These are phyloP conservation scores for Acer negundo DNA, from an alignment of 345 rosid species.

Conservation along the genomic window DNA sequence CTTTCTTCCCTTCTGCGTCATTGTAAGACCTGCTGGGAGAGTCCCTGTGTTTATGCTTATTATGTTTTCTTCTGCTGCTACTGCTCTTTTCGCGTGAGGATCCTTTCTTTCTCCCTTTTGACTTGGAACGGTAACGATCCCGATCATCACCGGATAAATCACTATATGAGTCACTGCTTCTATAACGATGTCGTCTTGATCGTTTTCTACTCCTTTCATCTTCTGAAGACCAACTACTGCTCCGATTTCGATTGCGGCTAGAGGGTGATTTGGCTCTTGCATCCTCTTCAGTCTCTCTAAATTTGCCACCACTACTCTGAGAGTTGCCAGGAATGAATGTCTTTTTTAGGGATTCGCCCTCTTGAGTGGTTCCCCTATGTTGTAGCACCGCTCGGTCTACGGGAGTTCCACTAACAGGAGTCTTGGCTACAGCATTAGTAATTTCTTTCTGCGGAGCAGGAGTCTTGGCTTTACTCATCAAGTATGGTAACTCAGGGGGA, in stretches of 20 bases:
- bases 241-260: conserved; percentile 17
- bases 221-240: conserved; percentile 52
- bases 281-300: conserved; percentile 25
- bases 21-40: conserved; percentile 44
- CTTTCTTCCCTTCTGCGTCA: conserved; percentile 42
- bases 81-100: conserved; percentile 63
- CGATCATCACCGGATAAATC: conserved; percentile 53
- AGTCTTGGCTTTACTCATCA: conserved; percentile 28
- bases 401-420: conserved; percentile 6
- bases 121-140: conserved; percentile 50
- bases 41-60: conserved; percentile 43
- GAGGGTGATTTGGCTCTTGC: conserved; percentile 38
- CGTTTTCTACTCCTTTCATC: conserved; percentile 58
- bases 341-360: conserved; percentile 22
- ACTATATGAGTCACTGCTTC: conserved; percentile 54
- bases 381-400: conserved; percentile 7
- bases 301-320: conserved; percentile 19
- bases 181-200: conserved; percentile 39
- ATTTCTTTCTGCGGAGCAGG: conserved; percentile 33
- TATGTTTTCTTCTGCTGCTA: conserved; percentile 58
- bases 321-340: conserved; percentile 15
- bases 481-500: conserved; percentile 61
- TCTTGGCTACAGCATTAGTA: conserved; percentile 9
- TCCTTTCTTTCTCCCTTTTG: conserved; percentile 52
- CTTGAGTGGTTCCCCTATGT: conserved; percentile 27